Evolutionary conservation across 176 grass and related monocot genomes (phyloP).

Genomic region (Canna indica): DNA sequence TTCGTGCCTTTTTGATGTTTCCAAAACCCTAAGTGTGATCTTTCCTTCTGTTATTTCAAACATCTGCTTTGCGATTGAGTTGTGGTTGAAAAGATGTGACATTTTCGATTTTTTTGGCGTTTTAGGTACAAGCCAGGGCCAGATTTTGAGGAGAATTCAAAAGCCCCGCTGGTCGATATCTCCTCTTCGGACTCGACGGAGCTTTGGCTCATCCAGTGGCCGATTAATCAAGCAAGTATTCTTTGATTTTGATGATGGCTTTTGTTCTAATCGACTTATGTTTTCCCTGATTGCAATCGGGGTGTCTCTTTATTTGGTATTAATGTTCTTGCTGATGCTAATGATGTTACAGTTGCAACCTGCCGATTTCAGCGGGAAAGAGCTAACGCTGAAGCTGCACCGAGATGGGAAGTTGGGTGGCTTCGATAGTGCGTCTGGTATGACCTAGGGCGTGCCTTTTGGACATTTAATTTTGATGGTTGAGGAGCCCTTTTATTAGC

Average conservation of each 20-base stretch:
- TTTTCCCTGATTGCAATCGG: neutral
- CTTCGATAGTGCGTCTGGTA: constrained; percentile 60
- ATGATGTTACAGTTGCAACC: constrained; percentile 38
- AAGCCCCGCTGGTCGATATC: constrained; percentile 31
- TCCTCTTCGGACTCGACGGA: constrained; percentile 44
- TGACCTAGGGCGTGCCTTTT: constrained; percentile 2
- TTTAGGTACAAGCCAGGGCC: constrained; percentile 51
- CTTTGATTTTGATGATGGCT: neutral
- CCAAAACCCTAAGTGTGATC: too few species aligned
- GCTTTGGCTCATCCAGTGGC: constrained; percentile 86
- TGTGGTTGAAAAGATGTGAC: too few species aligned
- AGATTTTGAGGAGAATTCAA: constrained; percentile 31
- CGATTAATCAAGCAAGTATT: constrained; percentile 45
- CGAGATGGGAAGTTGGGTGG: constrained; percentile 39
- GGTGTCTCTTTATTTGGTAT: neutral
- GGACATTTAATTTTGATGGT: neutral
- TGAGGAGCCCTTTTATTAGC: constrained; percentile 2
- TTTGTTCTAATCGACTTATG: too few species aligned
- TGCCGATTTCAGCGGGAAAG: constrained; percentile 50
- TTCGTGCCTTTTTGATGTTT: too few species aligned
- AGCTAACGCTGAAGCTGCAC: constrained; percentile 51
- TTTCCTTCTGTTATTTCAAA: too few species aligned
- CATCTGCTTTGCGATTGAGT: too few species aligned
- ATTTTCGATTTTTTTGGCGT: neutral
- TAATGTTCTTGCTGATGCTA: neutral